phyloP scores from a whole-genome alignment of 179 eudicot genomes.

The Silene noctiflora region DNA sequence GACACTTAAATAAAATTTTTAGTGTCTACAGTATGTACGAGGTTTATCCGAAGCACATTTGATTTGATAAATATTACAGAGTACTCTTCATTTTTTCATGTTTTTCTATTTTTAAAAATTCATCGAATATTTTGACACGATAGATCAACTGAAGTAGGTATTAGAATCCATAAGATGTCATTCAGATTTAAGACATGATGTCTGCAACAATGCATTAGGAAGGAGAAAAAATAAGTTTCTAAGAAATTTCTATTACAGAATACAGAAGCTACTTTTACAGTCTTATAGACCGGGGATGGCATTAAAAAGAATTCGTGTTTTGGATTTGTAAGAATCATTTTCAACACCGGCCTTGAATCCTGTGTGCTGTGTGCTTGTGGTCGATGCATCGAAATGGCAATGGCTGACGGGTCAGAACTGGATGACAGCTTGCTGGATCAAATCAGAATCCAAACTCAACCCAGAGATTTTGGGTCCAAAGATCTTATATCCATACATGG shows the following conservation, averaged over 20 bases:
- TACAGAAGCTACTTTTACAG: not conserved
- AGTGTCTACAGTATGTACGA: too few relatives aligned
- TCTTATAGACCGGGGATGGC: not conserved
- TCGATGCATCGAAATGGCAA: too few relatives aligned
- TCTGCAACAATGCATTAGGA: not conserved
- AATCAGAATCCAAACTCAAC: not conserved
- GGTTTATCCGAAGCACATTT: too few relatives aligned
- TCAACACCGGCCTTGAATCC: not conserved
- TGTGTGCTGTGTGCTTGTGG: not conserved
- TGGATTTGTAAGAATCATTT: not conserved
- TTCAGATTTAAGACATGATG: not conserved
- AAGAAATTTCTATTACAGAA: conserved; percentile 1
- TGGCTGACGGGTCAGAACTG: too few relatives aligned
- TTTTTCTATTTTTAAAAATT: too few relatives aligned
- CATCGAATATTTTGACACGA: too few relatives aligned
- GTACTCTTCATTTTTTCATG: too few relatives aligned
- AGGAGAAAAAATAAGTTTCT: not conserved
- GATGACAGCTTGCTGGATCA: too few relatives aligned
- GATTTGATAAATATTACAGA: too few relatives aligned
- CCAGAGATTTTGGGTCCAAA: not conserved
- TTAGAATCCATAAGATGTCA: too few relatives aligned
- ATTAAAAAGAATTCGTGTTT: not conserved
- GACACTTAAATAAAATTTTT: too few relatives aligned
- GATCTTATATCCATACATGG: not conserved
- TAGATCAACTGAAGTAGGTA: too few relatives aligned